Base-by-base conservation (phyloP, 257 asterid species). In the Capsicum rhomboideum region DNA sequence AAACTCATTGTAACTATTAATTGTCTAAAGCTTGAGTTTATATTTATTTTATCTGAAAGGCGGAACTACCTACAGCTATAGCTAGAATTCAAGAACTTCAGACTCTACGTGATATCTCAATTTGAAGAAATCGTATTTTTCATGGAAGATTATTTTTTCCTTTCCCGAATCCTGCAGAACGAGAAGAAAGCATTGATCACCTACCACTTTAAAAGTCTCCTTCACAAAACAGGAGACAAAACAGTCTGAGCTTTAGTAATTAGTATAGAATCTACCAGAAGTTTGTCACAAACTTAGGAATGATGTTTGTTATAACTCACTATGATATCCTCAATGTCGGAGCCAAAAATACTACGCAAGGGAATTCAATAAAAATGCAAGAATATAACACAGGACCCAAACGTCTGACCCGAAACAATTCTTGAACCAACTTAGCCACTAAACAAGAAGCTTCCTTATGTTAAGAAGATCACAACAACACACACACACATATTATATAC, bases 1-100 rank as follows among this genome's bases (percentile, higher is more conserved):
- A 89, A 86, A 83, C 82, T 82, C 91, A 87, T 83, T 69, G 46
- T 87, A 81, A 82, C 59, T 63, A 72, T 85, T 54, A 82, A 10
- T 40, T 49, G 64, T 78, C 83, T 67, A 84, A 85, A 64, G n/a
- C 34, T 78, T 6, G 64, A 50, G 28, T 26, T 77, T 28, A 26
- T 77, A 50, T 50, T 26, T 28, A 23, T 50, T 50, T 28, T 4
- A 29, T 77, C 42, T 14, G 42, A 49, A 74, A 74, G 37, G 40
- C 46, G 59, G 37, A 74, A 46, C 58, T 6, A 74, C 80, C 63
- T 49, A 50, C 21, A 77, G 13, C 46, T 50, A 50, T 26, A 77
- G 64, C 64, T 49, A 50, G 82, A 75, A 50, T 77, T 50, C 46
- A 26, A 77, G 82, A 77, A 52, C 14, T 77, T 50, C 20, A 49